Evolutionary conservation across 2,329 filamentous ascomycete genomes (phyloP).

Genomic region (Clarireedia sp.): DNA sequence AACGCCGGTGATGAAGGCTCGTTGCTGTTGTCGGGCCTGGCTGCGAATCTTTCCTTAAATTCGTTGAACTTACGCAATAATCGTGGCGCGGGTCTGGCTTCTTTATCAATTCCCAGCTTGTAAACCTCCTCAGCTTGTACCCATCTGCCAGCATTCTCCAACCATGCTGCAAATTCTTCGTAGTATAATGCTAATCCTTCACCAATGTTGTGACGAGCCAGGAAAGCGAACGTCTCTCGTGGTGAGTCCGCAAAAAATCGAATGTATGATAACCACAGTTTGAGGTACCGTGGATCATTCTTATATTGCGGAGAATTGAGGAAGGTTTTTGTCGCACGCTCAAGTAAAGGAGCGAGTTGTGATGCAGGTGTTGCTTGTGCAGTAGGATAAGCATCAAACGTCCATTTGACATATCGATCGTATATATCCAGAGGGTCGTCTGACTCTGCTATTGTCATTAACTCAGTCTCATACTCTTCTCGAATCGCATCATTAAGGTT

Average conservation of each 20-base stretch:
- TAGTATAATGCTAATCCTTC: conserved; percentile 87
- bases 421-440: conserved; percentile 95
- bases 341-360: conserved; percentile 80
- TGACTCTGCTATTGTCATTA: conserved; percentile 70
- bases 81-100: conserved; percentile 74
- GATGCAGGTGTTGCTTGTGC: conserved; percentile 87
- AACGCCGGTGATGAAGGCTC: conserved; percentile 82
- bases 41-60: conserved; percentile 74
- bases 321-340: conserved; percentile 87
- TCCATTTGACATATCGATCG: conserved; percentile 97
- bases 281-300: conserved; percentile 89
- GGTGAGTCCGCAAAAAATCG: conserved; percentile 88
- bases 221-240: conserved; percentile 83
- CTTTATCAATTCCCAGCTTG: conserved; percentile 77
- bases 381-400: conserved; percentile 86
- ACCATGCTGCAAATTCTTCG: conserved; percentile 91
- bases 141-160: conserved; percentile 79
- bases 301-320: conserved; percentile 81
- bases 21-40: conserved; percentile 49
- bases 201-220: conserved; percentile 81
- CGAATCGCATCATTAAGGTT: conserved; percentile 73
- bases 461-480: conserved; percentile 77
- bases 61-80: conserved; percentile 85
- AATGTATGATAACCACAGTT: conserved; percentile 91
- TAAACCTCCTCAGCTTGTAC: conserved; percentile 92